Evolutionary conservation across 345 rosid species (phyloP), one percentile per base, ranked within the genome.

Genomic region (Citrus australasica): DNA sequence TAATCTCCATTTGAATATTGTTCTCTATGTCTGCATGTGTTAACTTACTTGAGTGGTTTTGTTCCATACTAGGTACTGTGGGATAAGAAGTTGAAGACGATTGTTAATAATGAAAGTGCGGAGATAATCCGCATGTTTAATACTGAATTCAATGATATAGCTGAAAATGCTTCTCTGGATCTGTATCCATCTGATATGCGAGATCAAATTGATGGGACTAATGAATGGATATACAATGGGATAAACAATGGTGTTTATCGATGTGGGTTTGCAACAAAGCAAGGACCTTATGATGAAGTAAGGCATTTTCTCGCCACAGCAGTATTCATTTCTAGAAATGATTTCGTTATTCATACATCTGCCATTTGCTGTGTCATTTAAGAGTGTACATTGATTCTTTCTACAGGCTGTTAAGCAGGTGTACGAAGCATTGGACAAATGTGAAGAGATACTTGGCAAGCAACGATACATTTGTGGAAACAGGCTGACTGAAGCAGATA

Each of bases 401-500:
- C 21, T 78, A 73, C 83, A 95, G 98, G 98, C 98, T 62, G 87
- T 86, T 28, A 88, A 81, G 80, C 85, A 91, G 60, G 56, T 95
- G 76, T 91, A 84, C 66, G 92, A 91, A 74, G 91, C 95, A 75
- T 22, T 95, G 79, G 98, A 93, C 81, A 90, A 78, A 86, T 92
- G 97, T 16, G 98, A 95, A 74, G 89, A 80, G 71, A 85, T 93
- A 76, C 97, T 95, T 22, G 75, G 85, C 67, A 88, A 91, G 85
- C 91, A 92, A 17, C 79, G 92, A 0, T 95, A 87, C 80, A 83
- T 95, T 17, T 95, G 98, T 51, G 97, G 95, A 63, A 89, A 91
- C 71, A 76, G 75, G 51, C 74, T 93, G 62, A 82, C 97, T 2
- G 98, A 95, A 82, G 84, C 94, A 6, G 97, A 93, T 86, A 83